phyloP scores from a whole-genome alignment of 2,329 filamentous ascomycete species.

The Arachnomyces sp. region DNA sequence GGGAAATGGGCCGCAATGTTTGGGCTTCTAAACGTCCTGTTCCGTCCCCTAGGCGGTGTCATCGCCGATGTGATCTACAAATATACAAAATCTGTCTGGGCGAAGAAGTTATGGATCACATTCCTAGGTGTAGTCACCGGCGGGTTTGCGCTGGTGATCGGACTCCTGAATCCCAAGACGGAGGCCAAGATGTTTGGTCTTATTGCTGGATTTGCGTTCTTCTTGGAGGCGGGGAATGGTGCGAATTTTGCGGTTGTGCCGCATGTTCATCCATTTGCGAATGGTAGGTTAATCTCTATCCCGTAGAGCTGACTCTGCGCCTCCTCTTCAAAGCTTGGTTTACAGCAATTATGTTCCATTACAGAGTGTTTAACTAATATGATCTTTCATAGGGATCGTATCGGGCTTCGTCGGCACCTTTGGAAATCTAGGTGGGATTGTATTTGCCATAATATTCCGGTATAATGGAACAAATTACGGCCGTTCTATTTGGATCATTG shows the following conservation, averaged over 20 bases:
- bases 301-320: no score
- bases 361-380: conserved; percentile 2
- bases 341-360: conserved; percentile 1
- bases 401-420: conserved; percentile 70
- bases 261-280: conserved; percentile 75
- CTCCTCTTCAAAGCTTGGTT: not conserved
- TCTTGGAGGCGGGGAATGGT: conserved; percentile 78
- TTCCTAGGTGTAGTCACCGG: conserved; percentile 50
- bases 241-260: conserved; percentile 81
- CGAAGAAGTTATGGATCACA: conserved; percentile 57
- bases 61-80: conserved; percentile 51
- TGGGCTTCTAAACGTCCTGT: conserved; percentile 45
- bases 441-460: conserved; percentile 77
- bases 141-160: conserved; percentile 55
- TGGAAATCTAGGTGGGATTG: conserved; percentile 77
- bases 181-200: conserved; percentile 66
- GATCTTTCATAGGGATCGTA: conserved; percentile 49
- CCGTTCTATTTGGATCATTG: conserved; percentile 73
- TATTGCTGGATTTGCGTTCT: conserved; percentile 68
- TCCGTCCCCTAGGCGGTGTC: conserved; percentile 42
- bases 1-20: conserved; percentile 52
- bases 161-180: conserved; percentile 54
- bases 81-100: conserved; percentile 47
- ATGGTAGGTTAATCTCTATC: conserved; percentile 48
- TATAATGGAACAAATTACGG: conserved; percentile 63